These are phyloP conservation scores for Xylaria venustula DNA, from an alignment of 495 filamentous ascomycete genomes.

Conservation along the genomic window DNA sequence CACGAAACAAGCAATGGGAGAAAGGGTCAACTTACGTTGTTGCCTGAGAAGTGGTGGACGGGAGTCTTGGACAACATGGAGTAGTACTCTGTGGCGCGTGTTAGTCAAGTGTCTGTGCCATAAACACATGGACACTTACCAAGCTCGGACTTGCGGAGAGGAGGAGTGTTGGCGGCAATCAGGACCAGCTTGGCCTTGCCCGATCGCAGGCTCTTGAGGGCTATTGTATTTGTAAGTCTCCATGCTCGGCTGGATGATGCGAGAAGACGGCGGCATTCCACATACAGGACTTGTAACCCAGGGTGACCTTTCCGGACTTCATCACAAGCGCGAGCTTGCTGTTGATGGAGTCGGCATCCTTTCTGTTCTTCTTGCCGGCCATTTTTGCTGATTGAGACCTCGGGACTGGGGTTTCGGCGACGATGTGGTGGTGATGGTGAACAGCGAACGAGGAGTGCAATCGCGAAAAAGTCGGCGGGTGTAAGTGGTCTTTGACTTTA, in stretches of 20 bases:
- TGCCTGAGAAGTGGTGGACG: slow-evolving; percentile 93
- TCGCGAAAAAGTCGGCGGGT: slow-evolving; percentile 8
- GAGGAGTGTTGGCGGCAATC: slow-evolving; percentile 89
- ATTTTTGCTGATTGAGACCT: slow-evolving; percentile 13
- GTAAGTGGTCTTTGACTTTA: neutral
- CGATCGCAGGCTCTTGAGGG: slow-evolving; percentile 89
- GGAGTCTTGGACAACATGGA: slow-evolving; percentile 90
- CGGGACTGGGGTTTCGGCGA: slow-evolving; percentile 9
- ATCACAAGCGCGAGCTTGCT: slow-evolving; percentile 79
- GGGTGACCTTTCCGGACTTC: slow-evolving; percentile 72
- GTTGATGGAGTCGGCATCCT: slow-evolving; percentile 73
- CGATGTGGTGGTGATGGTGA: slow-evolving; percentile 11
- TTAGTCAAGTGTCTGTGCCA: neutral
- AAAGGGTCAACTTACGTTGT: slow-evolving; percentile 76
- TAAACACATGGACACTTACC: neutral
- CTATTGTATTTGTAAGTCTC: slow-evolving; percentile 31
- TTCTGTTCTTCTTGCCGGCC: slow-evolving; percentile 86
- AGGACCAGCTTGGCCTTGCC: slow-evolving; percentile 79
- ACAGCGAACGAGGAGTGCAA: slow-evolving; percentile 20
- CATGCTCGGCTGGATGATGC: neutral
- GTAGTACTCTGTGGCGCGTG: slow-evolving; percentile 72
- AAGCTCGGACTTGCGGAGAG: slow-evolving; percentile 84
- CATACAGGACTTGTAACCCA: slow-evolving; percentile 78
- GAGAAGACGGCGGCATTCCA: neutral
- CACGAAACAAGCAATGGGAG: slow-evolving; percentile 9